Evolutionary conservation across 1,139 yeast species (phyloP).

Genomic region (Yarrowia galli): DNA sequence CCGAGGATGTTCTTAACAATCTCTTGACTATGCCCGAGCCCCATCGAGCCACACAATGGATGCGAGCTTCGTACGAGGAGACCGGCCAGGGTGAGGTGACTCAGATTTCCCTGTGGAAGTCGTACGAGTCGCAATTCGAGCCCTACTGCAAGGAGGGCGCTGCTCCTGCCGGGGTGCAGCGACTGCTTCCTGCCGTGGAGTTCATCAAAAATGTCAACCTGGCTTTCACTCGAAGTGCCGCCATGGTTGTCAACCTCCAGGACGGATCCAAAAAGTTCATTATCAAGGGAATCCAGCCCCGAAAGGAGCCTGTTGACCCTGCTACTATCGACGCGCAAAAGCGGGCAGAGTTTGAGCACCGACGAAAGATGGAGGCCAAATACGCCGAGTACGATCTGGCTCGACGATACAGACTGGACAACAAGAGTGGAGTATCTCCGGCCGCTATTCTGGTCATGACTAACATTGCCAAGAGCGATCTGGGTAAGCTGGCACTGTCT

Average conservation of each 20-base stretch:
- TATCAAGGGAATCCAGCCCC: conserved; percentile 85
- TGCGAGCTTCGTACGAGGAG: conserved; percentile 89
- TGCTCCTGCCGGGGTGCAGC: conserved; percentile 55
- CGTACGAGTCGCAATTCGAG: conserved; percentile 86
- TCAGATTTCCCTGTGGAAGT: conserved; percentile 94
- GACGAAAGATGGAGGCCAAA: conserved; percentile 37
- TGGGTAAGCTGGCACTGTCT: conserved; percentile 17
- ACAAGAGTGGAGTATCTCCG: conserved; percentile 38
- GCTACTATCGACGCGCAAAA: conserved; percentile 40
- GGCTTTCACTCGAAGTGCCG: conserved; percentile 90
- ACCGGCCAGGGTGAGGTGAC: conserved; percentile 82
- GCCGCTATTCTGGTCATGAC: conserved; percentile 39
- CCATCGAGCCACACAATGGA: conserved; percentile 91
- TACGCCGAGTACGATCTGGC: conserved; percentile 26
- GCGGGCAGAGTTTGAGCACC: conserved; percentile 39
- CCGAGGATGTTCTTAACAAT: conserved; percentile 65
- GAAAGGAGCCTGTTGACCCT: conserved; percentile 59
- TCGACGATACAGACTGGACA: conserved; percentile 35
- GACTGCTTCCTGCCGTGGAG: conserved; percentile 91
- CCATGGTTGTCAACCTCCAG: conserved; percentile 76
- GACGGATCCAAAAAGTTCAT: conserved; percentile 80
- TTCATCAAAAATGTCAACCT: conserved; percentile 91
- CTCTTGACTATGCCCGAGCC: conserved; percentile 81
- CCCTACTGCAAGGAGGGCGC: conserved; percentile 52
- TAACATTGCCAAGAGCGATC: conserved; percentile 31